These are phyloP conservation scores for Umbelopsis sp. DNA, from an alignment of 192 early-diverging fungal genomes.

Conservation along the genomic window DNA sequence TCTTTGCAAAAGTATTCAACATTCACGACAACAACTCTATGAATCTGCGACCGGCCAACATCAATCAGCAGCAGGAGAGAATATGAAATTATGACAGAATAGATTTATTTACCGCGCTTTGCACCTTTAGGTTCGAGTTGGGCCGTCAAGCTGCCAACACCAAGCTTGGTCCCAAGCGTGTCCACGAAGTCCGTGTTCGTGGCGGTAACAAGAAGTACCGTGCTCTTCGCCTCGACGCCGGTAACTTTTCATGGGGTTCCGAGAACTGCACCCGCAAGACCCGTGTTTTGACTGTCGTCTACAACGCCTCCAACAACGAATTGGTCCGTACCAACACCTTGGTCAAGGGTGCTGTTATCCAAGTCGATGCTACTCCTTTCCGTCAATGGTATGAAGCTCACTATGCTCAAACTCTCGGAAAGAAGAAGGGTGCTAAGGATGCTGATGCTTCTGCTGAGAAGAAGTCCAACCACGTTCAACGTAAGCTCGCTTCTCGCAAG, in stretches of 20 bases:
- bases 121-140: conserved; percentile 80
- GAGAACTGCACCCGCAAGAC: conserved; percentile 95
- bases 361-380: conserved; percentile 99
- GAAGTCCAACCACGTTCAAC: conserved; percentile 88
- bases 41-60: too few relatives aligned
- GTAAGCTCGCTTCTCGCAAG: conserved; percentile 87
- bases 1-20: too few relatives aligned
- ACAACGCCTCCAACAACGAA: conserved; percentile 99
- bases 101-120: background rate
- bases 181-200: conserved; percentile 95
- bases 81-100: too few relatives aligned
- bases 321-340: conserved; percentile 99
- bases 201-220: conserved; percentile 99
- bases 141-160: conserved; percentile 98
- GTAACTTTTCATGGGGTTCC: conserved; percentile 98
- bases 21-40: too few relatives aligned
- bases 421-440: conserved; percentile 71
- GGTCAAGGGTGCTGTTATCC: conserved; percentile 96
- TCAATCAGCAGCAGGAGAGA: too few relatives aligned
- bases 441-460: conserved; percentile 72
- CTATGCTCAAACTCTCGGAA: conserved; percentile 90
- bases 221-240: conserved; percentile 94
- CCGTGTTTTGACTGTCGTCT: conserved; percentile 92
- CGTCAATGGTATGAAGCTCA: conserved; percentile 99
- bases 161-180: conserved; percentile 95